Conservation (phyloP, 2,329 filamentous ascomycete genomes). For the Endoconidiophora polonica region DNA sequence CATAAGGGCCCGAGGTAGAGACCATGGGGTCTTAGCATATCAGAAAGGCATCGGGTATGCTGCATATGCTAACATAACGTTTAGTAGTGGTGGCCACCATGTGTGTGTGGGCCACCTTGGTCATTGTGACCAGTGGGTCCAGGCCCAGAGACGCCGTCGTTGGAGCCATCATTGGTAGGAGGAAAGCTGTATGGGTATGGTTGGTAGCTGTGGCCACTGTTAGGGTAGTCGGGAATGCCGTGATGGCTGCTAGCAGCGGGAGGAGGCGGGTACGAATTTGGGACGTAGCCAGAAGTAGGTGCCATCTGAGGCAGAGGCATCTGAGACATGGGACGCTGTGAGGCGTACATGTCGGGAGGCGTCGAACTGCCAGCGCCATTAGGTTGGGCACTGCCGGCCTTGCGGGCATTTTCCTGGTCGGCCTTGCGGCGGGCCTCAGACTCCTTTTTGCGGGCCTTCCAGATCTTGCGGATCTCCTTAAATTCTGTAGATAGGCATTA, state of each 20-base stretch:
- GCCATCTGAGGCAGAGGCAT: slow-evolving; percentile 8
- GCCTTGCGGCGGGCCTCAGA: slow-evolving; percentile 75
- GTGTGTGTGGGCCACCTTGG: slow-evolving; percentile 36
- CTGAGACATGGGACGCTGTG: not conserved
- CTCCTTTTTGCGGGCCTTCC: slow-evolving; percentile 99
- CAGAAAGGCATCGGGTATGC: no score
- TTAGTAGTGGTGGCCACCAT: slow-evolving; percentile 29
- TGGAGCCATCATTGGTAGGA: not conserved
- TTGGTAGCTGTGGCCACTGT: slow-evolving; percentile 35
- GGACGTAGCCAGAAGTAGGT: not conserved
- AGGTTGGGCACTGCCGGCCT: not conserved
- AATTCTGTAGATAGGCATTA: slow-evolving; percentile 47
- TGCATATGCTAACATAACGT: no score
- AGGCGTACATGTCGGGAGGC: not conserved
- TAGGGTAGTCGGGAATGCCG: slow-evolving; percentile 35
- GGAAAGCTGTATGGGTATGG: slow-evolving; percentile 25
- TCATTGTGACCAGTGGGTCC: slow-evolving; percentile 23
- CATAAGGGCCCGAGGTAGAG: not conserved
- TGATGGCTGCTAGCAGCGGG: slow-evolving; percentile 32
- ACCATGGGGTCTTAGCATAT: no score
- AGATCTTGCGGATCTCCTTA: slow-evolving; percentile 97
- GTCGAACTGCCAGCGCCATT: not conserved
- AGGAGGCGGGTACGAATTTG: slow-evolving; percentile 7
- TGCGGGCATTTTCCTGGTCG: not conserved
- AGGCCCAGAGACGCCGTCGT: not conserved